Conservation (phyloP, 2,329 filamentous ascomycete genomes). For the Monosporascus sp. region DNA sequence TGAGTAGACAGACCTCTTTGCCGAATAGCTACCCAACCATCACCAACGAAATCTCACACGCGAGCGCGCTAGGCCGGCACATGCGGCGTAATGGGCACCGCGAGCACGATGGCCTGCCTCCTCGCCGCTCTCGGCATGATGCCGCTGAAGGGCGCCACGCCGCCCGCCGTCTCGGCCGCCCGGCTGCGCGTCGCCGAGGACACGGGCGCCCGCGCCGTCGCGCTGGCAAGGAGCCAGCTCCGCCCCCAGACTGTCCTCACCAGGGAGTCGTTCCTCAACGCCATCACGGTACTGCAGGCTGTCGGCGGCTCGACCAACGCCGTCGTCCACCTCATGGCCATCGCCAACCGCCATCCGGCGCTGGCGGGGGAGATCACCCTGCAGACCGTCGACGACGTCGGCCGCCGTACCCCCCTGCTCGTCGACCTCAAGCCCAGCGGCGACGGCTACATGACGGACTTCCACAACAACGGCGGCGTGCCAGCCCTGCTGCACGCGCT, state of each 20-base stretch:
- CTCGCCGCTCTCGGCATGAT: conserved; percentile 80
- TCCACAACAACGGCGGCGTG: conserved; percentile 84
- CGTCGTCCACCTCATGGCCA: conserved; percentile 80
- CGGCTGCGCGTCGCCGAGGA: conserved; percentile 78
- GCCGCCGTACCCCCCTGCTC: conserved; percentile 71
- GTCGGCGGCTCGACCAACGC: conserved; percentile 83
- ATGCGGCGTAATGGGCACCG: conserved; percentile 88
- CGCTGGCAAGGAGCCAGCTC: conserved; percentile 60
- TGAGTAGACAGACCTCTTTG: conserved; percentile 24
- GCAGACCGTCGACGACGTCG: conserved; percentile 74
- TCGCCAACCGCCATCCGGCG: conserved; percentile 66
- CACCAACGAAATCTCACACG: not conserved
- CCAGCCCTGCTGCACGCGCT: conserved; percentile 75
- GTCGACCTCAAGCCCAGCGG: conserved; percentile 84
- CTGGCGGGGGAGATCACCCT: conserved; percentile 62
- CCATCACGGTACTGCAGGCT: conserved; percentile 79
- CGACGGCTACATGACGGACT: conserved; percentile 82
- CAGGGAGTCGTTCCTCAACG: conserved; percentile 74
- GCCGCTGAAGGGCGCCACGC: conserved; percentile 70
- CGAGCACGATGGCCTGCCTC: conserved; percentile 83
- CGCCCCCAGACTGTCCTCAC: conserved; percentile 66
- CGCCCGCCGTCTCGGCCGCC: conserved; percentile 70
- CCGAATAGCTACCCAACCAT: not conserved
- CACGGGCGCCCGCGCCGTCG: conserved; percentile 64
- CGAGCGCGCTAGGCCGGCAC: conserved; percentile 53